Conservation (phyloP, 306 rosid genomes). For the Trifolium dubium region DNA sequence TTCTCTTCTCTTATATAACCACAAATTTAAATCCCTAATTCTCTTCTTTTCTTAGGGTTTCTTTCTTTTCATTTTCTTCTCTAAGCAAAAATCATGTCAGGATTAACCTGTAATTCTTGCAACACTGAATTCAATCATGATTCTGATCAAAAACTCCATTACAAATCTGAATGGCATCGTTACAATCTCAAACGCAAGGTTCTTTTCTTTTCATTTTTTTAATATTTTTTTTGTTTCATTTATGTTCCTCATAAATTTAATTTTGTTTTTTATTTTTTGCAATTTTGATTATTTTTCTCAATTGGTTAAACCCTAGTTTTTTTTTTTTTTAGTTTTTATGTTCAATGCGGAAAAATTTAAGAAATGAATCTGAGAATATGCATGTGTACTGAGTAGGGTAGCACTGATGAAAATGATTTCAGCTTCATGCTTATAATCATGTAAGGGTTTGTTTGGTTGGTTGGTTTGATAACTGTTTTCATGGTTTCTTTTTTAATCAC, state of each 20-base stretch:
- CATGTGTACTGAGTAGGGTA: no score
- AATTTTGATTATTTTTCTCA: neutral
- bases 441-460: no score
- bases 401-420: no score
- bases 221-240: neutral
- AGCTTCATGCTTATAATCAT: no score
- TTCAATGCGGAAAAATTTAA: neutral
- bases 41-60: neutral
- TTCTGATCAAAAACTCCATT: conserved; percentile 77
- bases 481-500: no score
- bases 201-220: neutral
- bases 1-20: neutral
- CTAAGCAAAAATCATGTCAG: conserved; percentile 56
- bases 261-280: neutral
- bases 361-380: no score
- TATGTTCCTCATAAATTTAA: neutral
- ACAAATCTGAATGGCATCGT: conserved; percentile 99
- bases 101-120: conserved; percentile 84
- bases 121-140: conserved; percentile 78
- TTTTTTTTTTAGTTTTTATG: neutral
- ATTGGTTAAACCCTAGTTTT: conserved; percentile 38
- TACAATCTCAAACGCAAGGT: conserved; percentile 99
- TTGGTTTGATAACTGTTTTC: no score
- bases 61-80: neutral
- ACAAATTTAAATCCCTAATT: neutral